Base-by-base conservation (phyloP, 179 eudicot genomes). In the Nepenthes alata region DNA sequence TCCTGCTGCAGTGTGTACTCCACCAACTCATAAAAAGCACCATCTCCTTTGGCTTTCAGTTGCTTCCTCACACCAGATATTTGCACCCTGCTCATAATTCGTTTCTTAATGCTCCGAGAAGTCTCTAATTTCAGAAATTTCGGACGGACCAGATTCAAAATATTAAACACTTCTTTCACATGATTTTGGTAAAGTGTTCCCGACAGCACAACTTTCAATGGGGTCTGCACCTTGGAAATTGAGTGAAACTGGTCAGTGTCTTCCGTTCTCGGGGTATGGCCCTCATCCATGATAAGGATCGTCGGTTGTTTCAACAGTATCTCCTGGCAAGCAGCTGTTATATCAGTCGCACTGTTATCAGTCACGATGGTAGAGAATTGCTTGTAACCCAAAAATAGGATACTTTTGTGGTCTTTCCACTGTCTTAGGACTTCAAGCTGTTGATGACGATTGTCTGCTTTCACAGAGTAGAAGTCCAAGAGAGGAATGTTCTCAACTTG, bases 111-210 rank as follows among this genome's bases (percentile, higher is more conserved):
- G 41, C 66, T 53, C 38, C 84, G 74, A 3, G 98, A 71, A 51
- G 55, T 58, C 36, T 89, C 96, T 45, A 77, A 39, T 62, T 67
- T 81, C 61, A 91, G 25, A 74, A 91, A 91, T 59, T 83, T 89
- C 1, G 98, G 96, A 0, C 95, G 83, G 11, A 89, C 91, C 51
- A 91, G 83, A 63, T 91, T 91, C 53, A 91, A 67, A 55, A 91
- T 86, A 35, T 83, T 89, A 73, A 91, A 90, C 14, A 88, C 96
- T 58, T 90, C 96, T 57, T 77, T 80, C 11, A 90, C 96, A 39
- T 90, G 96, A 67, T 90, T 90, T 49, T 90, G 97, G 53, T 83
- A 90, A 8, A 90, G 75, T 0, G 97, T 90, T 15, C 97, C 97
- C 0, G 97, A 90, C 34, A 90, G 79, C 12, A 90, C 97, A 25